Conservation (phyloP, 1,139 yeast genomes). For the Nakaseomyces uthaithaninus region DNA sequence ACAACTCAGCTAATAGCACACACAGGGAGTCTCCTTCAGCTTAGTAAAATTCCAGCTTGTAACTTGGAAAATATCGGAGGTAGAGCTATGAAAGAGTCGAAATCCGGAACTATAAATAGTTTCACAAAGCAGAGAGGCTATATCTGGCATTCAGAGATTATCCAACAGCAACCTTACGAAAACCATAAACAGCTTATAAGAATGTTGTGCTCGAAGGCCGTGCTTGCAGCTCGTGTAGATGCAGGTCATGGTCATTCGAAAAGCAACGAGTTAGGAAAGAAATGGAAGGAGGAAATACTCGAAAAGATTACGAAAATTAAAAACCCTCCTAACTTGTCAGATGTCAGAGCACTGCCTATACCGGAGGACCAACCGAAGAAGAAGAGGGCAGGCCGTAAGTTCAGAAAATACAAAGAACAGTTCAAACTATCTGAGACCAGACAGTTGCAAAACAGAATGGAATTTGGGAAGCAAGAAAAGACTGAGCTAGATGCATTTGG, state of each 20-base stretch:
- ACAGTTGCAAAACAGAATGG: constrained; percentile 76
- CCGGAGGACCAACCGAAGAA: constrained; percentile 75
- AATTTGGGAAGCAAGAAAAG: constrained; percentile 68
- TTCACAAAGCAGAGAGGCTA: constrained; percentile 50
- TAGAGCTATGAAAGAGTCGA: constrained; percentile 40
- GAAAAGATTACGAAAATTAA: constrained; percentile 61
- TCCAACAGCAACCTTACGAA: constrained; percentile 47
- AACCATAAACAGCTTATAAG: constrained; percentile 65
- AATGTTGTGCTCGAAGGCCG: constrained; percentile 68
- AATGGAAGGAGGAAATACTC: constrained; percentile 52
- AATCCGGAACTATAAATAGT: constrained; percentile 31
- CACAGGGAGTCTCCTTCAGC: constrained; percentile 61
- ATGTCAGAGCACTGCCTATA: constrained; percentile 69
- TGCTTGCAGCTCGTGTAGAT: constrained; percentile 82
- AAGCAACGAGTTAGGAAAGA: constrained; percentile 50
- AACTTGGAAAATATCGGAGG: constrained; percentile 84
- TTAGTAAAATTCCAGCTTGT: constrained; percentile 72
- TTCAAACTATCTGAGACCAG: constrained; percentile 75
- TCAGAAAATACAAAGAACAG: constrained; percentile 72
- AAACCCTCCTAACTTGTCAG: constrained; percentile 66
- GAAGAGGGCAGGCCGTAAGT: constrained; percentile 78
- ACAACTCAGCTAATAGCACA: constrained; percentile 68
- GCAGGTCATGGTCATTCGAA: constrained; percentile 27
- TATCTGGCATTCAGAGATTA: constrained; percentile 45
- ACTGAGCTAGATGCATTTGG: constrained; percentile 59